A percentile compares a stretch with the other conserved stretches of the same genome.
Conservation (phyloP, 768 basidiomycete species). For the Mycena pura region DNA sequence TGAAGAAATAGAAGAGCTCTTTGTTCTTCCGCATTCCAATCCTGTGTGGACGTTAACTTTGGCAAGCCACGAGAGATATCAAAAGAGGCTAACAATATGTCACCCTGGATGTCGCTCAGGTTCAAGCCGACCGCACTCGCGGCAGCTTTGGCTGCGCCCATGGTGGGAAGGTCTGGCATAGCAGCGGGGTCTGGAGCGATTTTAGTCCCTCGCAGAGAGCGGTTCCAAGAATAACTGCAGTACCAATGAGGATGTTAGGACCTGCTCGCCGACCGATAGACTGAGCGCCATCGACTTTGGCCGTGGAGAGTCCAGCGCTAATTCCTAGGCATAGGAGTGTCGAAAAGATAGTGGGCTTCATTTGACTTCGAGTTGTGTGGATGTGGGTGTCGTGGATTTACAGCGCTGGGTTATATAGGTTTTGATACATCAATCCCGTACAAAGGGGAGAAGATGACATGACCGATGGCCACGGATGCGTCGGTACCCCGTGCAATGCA, state of each 20-base stretch:
- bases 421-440: too few relatives aligned
- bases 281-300: background rate
- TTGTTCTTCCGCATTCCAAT: slow-evolving; percentile 32
- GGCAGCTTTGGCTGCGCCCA: slow-evolving; percentile 8
- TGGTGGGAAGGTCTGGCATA: slow-evolving; percentile 12
- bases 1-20: slow-evolving; percentile 33
- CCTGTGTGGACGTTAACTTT: background rate
- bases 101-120: slow-evolving; percentile 29
- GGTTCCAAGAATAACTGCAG: background rate
- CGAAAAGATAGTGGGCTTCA: background rate
- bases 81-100: slow-evolving; percentile 23
- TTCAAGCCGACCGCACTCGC: slow-evolving; percentile 20
- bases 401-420: too few relatives aligned
- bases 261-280: background rate
- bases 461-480: too few relatives aligned
- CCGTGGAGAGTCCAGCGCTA: background rate
- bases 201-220: background rate
- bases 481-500: too few relatives aligned
- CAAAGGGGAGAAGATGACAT: too few relatives aligned
- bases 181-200: slow-evolving; percentile 7
- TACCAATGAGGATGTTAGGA: slow-evolving; percentile 1
- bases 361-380: too few relatives aligned
- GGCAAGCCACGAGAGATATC: background rate
- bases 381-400: background rate
- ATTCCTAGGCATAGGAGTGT: background rate